Evolutionary conservation across 2,329 filamentous ascomycete genomes (phyloP).

Genomic region (Herpotrichia juniperi): DNA sequence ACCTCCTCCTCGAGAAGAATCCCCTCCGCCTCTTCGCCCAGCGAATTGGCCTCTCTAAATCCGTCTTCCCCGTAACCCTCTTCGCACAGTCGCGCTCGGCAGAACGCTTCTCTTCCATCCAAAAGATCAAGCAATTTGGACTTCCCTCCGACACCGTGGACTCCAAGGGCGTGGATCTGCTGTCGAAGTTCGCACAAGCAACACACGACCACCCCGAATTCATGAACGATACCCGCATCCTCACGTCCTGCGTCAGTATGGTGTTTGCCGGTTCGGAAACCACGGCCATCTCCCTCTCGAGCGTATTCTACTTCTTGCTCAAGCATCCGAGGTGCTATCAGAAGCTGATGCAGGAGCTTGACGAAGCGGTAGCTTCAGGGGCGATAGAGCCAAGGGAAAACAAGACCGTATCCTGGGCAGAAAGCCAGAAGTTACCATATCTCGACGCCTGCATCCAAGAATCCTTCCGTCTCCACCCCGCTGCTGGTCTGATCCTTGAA

Average conservation of each 20-base stretch:
- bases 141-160: constrained; percentile 39
- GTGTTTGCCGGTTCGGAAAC: constrained; percentile 78
- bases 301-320: constrained; percentile 76
- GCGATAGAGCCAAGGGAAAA: constrained; percentile 51
- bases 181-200: constrained; percentile 75
- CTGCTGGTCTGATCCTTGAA: constrained; percentile 74
- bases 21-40: constrained; percentile 72
- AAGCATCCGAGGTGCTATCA: constrained; percentile 64
- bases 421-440: constrained; percentile 74
- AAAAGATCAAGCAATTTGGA: constrained; percentile 53
- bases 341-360: constrained; percentile 67
- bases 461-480: constrained; percentile 76
- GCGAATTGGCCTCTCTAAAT: constrained; percentile 69
- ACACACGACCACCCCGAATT: constrained; percentile 71
- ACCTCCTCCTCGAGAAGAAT: constrained; percentile 75
- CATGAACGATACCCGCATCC: constrained; percentile 72
- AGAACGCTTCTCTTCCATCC: constrained; percentile 64
- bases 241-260: constrained; percentile 75
- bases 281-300: constrained; percentile 74
- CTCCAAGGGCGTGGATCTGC: constrained; percentile 60
- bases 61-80: constrained; percentile 73
- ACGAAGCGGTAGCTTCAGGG: constrained; percentile 61
- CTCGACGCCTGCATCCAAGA: constrained; percentile 81
- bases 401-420: constrained; percentile 70
- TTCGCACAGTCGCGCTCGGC: constrained; percentile 73